These are phyloP conservation scores for Raddia guianensis DNA, from an alignment of 176 grass and related monocot genomes.

Conservation along the genomic window DNA sequence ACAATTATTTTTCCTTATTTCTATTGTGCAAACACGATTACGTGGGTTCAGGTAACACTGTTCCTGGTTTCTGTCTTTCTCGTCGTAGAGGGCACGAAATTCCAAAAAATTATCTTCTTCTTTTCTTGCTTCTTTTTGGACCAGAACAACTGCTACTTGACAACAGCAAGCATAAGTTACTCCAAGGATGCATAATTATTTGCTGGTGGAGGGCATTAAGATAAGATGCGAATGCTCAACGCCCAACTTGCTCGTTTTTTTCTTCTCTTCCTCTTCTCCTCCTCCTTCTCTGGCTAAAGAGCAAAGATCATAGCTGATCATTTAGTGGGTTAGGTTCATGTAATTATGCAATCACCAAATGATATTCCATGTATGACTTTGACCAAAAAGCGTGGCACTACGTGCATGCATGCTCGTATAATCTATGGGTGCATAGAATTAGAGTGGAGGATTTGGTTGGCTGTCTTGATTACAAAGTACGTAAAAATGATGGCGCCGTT, in stretches of 20 bases:
- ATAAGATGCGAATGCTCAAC: constrained; percentile 10
- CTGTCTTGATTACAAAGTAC: not conserved
- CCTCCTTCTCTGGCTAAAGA: not conserved
- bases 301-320: not conserved
- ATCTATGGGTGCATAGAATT: not conserved
- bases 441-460: not conserved
- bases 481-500: not conserved
- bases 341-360: constrained; percentile 43
- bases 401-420: not conserved
- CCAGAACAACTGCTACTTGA: not conserved
- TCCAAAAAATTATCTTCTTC: not conserved
- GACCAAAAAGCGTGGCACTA: constrained; percentile 15
- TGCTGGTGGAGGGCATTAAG: not conserved
- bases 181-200: constrained; percentile 33
- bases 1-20: too few relatives aligned
- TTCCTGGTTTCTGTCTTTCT: constrained; percentile 13
- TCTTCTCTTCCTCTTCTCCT: not conserved
- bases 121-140: not conserved
- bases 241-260: not conserved
- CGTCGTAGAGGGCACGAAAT: constrained; percentile 24
- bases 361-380: constrained; percentile 29
- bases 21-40: too few relatives aligned
- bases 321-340: constrained; percentile 46
- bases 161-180: not conserved
- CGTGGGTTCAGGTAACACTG: not conserved